A percentile compares a stretch with the other conserved stretches of the same genome.
Evolutionary conservation across 345 rosid genomes (phyloP).

Genomic region (Lepidium didymum): DNA sequence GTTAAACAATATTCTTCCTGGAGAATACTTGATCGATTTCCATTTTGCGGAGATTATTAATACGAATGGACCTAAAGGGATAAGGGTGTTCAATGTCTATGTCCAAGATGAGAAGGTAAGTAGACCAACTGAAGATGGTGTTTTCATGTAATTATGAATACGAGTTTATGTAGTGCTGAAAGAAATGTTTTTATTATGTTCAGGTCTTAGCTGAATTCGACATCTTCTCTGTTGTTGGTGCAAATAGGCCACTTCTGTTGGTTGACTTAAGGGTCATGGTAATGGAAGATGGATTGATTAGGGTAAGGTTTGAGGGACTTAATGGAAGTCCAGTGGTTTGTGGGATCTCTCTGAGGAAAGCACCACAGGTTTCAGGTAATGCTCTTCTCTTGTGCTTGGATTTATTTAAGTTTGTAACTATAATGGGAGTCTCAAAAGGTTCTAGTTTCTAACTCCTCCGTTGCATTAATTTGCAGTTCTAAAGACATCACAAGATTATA

Average conservation of each 20-base stretch:
- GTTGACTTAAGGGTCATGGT: constrained; percentile 62
- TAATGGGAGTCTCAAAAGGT: not conserved
- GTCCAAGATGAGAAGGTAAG: constrained; percentile 90
- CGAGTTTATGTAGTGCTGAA: not conserved
- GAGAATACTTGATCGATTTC: constrained; percentile 69
- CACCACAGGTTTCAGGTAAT: constrained; percentile 50
- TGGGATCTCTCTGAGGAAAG: constrained; percentile 81
- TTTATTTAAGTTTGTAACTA: not conserved
- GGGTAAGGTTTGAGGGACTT: constrained; percentile 63
- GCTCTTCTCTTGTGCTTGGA: not conserved
- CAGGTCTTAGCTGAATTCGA: constrained; percentile 86
- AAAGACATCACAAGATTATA: constrained; percentile 41
- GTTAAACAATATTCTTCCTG: constrained; percentile 44
- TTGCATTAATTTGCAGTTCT: constrained; percentile 37
- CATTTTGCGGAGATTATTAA: constrained; percentile 88
- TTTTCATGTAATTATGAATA: not conserved
- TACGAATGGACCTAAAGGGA: constrained; percentile 82
- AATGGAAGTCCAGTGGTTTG: constrained; percentile 71
- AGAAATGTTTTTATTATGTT: constrained; percentile 19
- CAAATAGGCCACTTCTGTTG: constrained; percentile 71
- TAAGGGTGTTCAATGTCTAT: constrained; percentile 77
- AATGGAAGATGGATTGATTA: constrained; percentile 54
- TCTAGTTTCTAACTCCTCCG: not conserved
- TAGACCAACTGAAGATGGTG: not conserved
- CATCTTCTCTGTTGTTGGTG: constrained; percentile 73